Percentiles rank a stretch among this genome's conserved stretches.
Conservation (phyloP, 441 rosid species). For the Pelargonium myrrhifolium region DNA sequence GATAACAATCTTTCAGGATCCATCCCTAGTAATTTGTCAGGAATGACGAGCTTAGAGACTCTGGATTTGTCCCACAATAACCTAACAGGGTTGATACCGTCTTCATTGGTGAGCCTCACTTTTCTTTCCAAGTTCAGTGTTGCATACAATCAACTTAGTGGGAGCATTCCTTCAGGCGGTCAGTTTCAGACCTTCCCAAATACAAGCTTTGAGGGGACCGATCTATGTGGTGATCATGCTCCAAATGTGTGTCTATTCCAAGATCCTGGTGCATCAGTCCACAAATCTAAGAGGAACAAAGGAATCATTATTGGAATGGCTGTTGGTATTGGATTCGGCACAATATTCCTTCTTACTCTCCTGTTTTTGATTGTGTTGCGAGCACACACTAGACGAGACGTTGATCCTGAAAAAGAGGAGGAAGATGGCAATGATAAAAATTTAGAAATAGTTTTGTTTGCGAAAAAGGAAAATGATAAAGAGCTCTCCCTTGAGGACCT, state of each 20-base stretch:
- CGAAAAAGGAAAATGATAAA: constrained; percentile 35
- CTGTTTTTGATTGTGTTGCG: constrained; percentile 41
- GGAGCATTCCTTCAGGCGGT: constrained; percentile 54
- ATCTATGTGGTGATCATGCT: constrained; percentile 63
- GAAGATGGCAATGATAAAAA: constrained; percentile 32
- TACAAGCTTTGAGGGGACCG: constrained; percentile 70
- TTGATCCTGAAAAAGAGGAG: constrained; percentile 62
- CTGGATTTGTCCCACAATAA: constrained; percentile 62
- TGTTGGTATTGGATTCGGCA: constrained; percentile 47
- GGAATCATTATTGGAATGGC: constrained; percentile 39
- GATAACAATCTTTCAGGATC: constrained; percentile 45
- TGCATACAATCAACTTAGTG: constrained; percentile 54
- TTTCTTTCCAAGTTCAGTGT: constrained; percentile 67
- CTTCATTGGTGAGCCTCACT: constrained; percentile 39
- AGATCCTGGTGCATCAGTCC: constrained; percentile 9
- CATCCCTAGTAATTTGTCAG: constrained; percentile 54
- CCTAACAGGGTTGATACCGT: constrained; percentile 55
- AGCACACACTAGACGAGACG: constrained; percentile 44
- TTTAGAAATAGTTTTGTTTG: constrained; percentile 53
- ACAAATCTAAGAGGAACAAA: constrained; percentile 29
- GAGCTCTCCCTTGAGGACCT: constrained; percentile 59
- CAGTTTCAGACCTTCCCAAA: constrained; percentile 73
- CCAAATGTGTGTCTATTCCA: constrained; percentile 18
- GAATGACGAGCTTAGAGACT: constrained; percentile 66
- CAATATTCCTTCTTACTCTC: constrained; percentile 37